Evolutionary conservation across 371 early-diverging fungal genomes (phyloP).

Genomic region (Rhizopus microsporus): DNA sequence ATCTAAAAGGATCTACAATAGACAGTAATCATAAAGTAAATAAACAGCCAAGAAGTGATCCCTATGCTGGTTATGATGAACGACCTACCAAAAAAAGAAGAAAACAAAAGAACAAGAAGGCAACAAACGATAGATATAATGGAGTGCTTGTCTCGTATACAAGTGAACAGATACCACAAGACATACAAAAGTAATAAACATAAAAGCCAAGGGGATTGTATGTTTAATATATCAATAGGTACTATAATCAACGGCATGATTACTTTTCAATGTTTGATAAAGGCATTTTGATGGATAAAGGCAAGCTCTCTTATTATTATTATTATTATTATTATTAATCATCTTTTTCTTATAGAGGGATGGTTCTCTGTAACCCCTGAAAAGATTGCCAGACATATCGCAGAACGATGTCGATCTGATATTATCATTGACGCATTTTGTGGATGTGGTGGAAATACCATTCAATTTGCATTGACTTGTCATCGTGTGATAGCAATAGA

Average conservation of each 20-base stretch:
- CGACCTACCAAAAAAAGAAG: no score
- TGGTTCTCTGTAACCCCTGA: conserved; percentile 99
- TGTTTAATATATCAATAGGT: conserved; percentile 48
- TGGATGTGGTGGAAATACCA: conserved; percentile 95
- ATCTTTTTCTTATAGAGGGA: conserved; percentile 58
- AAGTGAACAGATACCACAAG: no score
- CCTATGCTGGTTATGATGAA: no score
- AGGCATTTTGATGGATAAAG: conserved; percentile 83
- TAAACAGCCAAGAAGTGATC: no score
- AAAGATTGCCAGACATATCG: conserved; percentile 82
- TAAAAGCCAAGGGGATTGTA: no score
- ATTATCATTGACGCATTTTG: conserved; percentile 92
- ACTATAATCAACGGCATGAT: conserved; percentile 82
- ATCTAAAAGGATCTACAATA: no score
- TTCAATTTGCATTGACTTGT: conserved; percentile 90
- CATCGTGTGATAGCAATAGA: conserved; percentile 94
- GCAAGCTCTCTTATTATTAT: conserved; percentile 27
- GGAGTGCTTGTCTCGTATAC: no score
- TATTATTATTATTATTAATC: background rate
- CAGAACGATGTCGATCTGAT: conserved; percentile 68
- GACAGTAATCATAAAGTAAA: no score
- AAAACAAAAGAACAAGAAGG: no score
- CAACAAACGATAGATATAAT: no score
- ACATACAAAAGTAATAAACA: no score
- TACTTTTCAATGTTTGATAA: conserved; percentile 85